phyloP scores from a whole-genome alignment of 2,329 filamentous ascomycete species.

The Elsinoe fawcettii region DNA sequence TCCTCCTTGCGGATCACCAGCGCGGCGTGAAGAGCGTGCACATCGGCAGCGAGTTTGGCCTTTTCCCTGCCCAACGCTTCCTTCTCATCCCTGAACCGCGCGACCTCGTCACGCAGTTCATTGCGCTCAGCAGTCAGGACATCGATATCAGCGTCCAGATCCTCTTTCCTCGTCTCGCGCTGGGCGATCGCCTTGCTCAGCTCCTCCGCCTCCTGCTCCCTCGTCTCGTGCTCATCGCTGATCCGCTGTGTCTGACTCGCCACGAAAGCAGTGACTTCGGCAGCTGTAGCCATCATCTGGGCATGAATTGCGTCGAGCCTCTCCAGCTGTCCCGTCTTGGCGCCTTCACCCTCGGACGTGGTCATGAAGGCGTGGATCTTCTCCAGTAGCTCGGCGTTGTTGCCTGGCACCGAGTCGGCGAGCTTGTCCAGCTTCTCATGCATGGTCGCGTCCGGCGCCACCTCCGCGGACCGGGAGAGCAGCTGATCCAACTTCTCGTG shows the following conservation, averaged over 20 bases:
- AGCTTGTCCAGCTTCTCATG: constrained; percentile 44
- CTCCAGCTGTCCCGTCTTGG: constrained; percentile 66
- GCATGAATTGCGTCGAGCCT: constrained; percentile 83
- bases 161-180: constrained; percentile 58
- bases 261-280: constrained; percentile 77
- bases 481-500: constrained; percentile 51
- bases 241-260: constrained; percentile 67
- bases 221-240: constrained; percentile 67
- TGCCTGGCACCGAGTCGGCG: constrained; percentile 37
- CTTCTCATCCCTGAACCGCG: constrained; percentile 57
- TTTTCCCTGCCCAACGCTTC: constrained; percentile 72
- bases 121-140: constrained; percentile 41
- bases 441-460: constrained; percentile 20
- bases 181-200: constrained; percentile 74
- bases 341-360: constrained; percentile 49
- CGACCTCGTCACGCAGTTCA: constrained; percentile 45
- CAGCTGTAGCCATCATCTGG: constrained; percentile 75
- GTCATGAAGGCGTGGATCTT: constrained; percentile 7
- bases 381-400: constrained; percentile 7
- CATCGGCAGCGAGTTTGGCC: constrained; percentile 70
- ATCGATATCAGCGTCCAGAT: constrained; percentile 42
- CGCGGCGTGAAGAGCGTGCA: constrained; percentile 85
- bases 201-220: constrained; percentile 71
- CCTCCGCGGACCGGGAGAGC: constrained; percentile 28
- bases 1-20: constrained; percentile 84